Evolutionary conservation across 345 rosid genomes (phyloP).

Genomic region (Aethionema arabicum): DNA sequence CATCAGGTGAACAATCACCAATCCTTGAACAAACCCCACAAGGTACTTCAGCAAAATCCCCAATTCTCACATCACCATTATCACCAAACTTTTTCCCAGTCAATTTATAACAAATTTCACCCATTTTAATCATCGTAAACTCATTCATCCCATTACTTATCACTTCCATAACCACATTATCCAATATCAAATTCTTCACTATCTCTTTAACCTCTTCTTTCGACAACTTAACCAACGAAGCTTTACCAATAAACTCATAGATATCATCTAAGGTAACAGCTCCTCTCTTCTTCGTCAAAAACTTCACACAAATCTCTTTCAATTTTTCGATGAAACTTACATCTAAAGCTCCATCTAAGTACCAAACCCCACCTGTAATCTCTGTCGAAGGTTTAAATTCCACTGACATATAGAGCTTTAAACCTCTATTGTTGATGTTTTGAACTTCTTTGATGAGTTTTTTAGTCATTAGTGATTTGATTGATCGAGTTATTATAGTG

Average conservation of each 20-base stretch:
- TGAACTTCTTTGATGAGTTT: slow-evolving; percentile 59
- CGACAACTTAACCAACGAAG: slow-evolving; percentile 14
- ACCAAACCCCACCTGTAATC: slow-evolving; percentile 84
- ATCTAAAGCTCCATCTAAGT: slow-evolving; percentile 59
- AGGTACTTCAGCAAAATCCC: slow-evolving; percentile 70
- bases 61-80: slow-evolving; percentile 44
- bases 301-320: slow-evolving; percentile 43
- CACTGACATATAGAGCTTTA: slow-evolving; percentile 52
- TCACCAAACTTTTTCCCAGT: slow-evolving; percentile 27
- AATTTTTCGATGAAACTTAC: slow-evolving; percentile 40
- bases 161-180: slow-evolving; percentile 55
- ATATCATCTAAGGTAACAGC: slow-evolving; percentile 58
- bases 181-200: slow-evolving; percentile 61
- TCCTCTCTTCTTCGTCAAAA: slow-evolving; percentile 30
- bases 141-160: slow-evolving; percentile 64
- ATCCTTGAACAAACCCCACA: slow-evolving; percentile 80
- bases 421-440: slow-evolving; percentile 57
- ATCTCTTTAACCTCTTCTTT: slow-evolving; percentile 59
- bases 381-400: slow-evolving; percentile 70
- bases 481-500: slow-evolving; percentile 37
- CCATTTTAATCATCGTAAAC: slow-evolving; percentile 38
- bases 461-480: slow-evolving; percentile 46
- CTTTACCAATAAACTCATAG: slow-evolving; percentile 34
- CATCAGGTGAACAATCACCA: slow-evolving; percentile 61
- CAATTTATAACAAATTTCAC: slow-evolving; percentile 53